A percentile compares a stretch with the other conserved stretches of the same genome.
These are phyloP conservation scores for Astraeus odoratus DNA, from an alignment of 768 basidiomycete species.

Conservation along the genomic window DNA sequence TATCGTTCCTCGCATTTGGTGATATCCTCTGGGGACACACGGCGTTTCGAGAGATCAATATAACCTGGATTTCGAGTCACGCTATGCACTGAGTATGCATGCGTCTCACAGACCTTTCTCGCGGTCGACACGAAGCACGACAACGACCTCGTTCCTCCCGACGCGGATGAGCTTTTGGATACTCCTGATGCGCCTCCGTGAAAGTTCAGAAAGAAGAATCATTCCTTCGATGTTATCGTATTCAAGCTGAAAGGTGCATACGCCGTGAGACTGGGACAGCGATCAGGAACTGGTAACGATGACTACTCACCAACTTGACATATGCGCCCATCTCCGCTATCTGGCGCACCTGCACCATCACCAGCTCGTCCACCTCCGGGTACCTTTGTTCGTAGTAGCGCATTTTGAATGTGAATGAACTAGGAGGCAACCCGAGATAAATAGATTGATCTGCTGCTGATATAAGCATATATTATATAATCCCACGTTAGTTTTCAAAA, in stretches of 20 bases:
- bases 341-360: conserved; percentile 99
- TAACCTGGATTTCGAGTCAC: conserved; percentile 54
- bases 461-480: neutral
- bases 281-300: no score
- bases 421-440: conserved; percentile 3
- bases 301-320: conserved; percentile 81
- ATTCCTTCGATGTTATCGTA: conserved; percentile 99
- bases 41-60: conserved; percentile 97
- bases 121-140: conserved; percentile 96
- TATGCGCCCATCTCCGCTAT: conserved; percentile 99
- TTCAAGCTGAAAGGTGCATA: conserved; percentile 59
- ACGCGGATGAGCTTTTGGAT: conserved; percentile 98
- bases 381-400: conserved; percentile 92
- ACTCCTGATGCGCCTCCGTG: conserved; percentile 89
- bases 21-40: conserved; percentile 97
- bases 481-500: neutral
- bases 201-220: conserved; percentile 98
- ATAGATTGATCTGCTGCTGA: neutral
- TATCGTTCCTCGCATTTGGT: conserved; percentile 98
- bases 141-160: conserved; percentile 96
- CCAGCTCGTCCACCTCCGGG: conserved; percentile 95
- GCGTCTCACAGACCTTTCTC: conserved; percentile 72
- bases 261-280: neutral
- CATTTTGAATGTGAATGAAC: conserved; percentile 49
- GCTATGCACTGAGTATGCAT: no score